Percentiles rank a stretch among this genome's conserved stretches.
Evolutionary conservation across 2,329 filamentous ascomycete genomes (phyloP).

Genomic region (Zarea fungicola): DNA sequence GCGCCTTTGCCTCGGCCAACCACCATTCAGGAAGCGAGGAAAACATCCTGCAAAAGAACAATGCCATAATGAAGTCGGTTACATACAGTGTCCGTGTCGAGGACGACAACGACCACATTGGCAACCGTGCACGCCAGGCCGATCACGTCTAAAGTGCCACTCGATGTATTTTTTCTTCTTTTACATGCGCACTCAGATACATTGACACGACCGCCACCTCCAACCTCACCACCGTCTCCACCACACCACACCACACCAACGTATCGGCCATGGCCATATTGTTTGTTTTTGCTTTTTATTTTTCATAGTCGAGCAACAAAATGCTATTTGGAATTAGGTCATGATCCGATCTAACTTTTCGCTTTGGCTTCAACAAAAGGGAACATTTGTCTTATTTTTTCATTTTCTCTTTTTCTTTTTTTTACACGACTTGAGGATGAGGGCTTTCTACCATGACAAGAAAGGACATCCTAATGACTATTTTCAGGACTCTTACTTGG

Average conservation of each 20-base stretch:
- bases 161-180: not conserved
- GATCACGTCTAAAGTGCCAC: not conserved
- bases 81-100: slow-evolving; percentile 37
- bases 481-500: not conserved
- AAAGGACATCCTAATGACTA: not conserved
- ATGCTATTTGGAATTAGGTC: not conserved
- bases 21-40: slow-evolving; percentile 32
- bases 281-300: not conserved
- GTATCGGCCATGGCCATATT: not conserved
- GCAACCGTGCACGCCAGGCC: not conserved
- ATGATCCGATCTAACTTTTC: too few relatives aligned
- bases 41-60: slow-evolving; percentile 30
- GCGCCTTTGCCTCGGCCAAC: slow-evolving; percentile 23
- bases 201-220: too few relatives aligned
- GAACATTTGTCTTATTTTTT: not conserved
- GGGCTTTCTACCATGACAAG: not conserved
- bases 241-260: not conserved
- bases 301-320: not conserved
- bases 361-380: not conserved
- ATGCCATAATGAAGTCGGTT: slow-evolving; percentile 37
- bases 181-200: too few relatives aligned
- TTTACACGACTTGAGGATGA: not conserved
- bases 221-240: too few relatives aligned
- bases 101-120: slow-evolving; percentile 17
- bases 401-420: not conserved